Base-by-base conservation (phyloP, 148 eudicot species). In the Rhododendron mucronatum region DNA sequence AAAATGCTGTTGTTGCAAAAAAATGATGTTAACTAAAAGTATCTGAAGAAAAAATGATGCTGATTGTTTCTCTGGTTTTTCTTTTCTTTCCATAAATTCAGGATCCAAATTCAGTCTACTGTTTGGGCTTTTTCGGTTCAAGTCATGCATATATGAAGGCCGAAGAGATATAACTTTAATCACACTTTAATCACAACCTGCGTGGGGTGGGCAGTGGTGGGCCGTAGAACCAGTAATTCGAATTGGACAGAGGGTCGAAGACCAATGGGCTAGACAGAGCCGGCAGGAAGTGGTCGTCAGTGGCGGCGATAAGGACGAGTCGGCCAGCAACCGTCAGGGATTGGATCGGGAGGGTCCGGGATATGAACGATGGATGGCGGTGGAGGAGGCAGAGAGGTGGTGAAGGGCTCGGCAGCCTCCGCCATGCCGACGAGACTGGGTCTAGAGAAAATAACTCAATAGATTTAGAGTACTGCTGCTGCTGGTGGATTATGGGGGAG, bases 361-460 rank as follows among this genome's bases (percentile, higher is more conserved):
- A 91, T 33, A 91, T 87, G 82, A 86, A 90, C 2, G 90, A 88
- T 0, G 93, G 92, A 61, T 91, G 93, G 45, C 82, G 91, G 73
- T 84, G 86, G 80, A 90, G 80, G 35, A 91, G 65, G 63, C 74
- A 57, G 3, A 90, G 67, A n/a, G 88, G 89, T 18, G 67, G 26
- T 1, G 88, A 88, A 14, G 91, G 92, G 47, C 20, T 44, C 1
- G 92, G 92, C 14, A 92, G 90, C 15, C 57, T 51, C 16, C 7
- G 50, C 93, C 93, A 92, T 20, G 15, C 81, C 0, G 84, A 86
- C 9, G 92, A 82, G 81, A 90, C 55, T 13, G 91, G 90, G 84
- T 92, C 88, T 1, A 92, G 67, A 63, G 85, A 79, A 69, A 78
- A 90, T 73, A 92, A 88, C 3, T 85, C 84, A n/a, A 84, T 33